Conservation (phyloP, 768 basidiomycete genomes). For the Hypsizygus marmoreus region DNA sequence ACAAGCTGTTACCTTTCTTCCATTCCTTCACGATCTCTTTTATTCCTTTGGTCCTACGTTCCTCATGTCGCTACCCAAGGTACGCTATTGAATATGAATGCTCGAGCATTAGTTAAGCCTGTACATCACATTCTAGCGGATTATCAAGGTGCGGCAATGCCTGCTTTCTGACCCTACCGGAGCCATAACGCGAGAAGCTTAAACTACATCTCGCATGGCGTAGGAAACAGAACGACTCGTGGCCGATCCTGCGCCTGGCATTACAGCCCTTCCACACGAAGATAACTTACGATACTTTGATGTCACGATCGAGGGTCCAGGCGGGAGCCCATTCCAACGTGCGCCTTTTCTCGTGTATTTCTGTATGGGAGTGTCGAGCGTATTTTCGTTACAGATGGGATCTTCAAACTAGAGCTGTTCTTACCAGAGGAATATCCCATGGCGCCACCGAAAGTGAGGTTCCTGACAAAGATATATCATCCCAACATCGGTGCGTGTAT, state of each 20-base stretch:
- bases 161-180: slow-evolving; percentile 9
- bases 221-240: slow-evolving; percentile 98
- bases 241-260: slow-evolving; percentile 96
- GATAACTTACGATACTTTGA: slow-evolving; percentile 99
- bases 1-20: slow-evolving; percentile 4
- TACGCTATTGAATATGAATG: slow-evolving; percentile 18
- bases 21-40: slow-evolving; percentile 3
- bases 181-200: slow-evolving; percentile 2
- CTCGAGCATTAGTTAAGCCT: not conserved
- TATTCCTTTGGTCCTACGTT: no score
- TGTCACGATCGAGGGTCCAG: slow-evolving; percentile 94
- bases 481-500: slow-evolving; percentile 90
- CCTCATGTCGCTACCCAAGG: slow-evolving; percentile 51
- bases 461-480: slow-evolving; percentile 98
- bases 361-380: not conserved
- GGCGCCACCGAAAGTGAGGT: slow-evolving; percentile 98
- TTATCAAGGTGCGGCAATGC: slow-evolving; percentile 47
- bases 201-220: slow-evolving; percentile 6
- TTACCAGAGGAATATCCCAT: slow-evolving; percentile 99
- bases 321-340: slow-evolving; percentile 91
- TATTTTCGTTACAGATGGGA: slow-evolving; percentile 64
- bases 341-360: slow-evolving; percentile 23
- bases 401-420: slow-evolving; percentile 96
- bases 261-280: slow-evolving; percentile 92
- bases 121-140: slow-evolving; percentile 40